Conservation (phyloP, 2,329 filamentous ascomycete genomes). For the Pseudocercospora vitis region DNA sequence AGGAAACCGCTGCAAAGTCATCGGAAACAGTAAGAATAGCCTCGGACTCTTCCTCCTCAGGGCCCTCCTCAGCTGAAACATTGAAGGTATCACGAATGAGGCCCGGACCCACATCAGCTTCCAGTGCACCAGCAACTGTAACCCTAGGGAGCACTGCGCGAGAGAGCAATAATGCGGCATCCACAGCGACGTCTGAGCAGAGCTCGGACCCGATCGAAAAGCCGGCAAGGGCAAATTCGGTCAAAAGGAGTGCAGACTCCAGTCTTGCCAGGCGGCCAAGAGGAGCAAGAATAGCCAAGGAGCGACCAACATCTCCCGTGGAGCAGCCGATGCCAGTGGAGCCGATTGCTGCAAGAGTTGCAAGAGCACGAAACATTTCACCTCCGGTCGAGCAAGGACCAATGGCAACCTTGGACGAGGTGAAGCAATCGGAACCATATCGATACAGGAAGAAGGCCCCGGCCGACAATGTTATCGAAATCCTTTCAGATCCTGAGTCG, state of each 20-base stretch:
- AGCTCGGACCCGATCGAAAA: slow-evolving; percentile 33
- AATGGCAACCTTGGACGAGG: slow-evolving; percentile 36
- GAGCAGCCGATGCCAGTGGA: slow-evolving; percentile 15
- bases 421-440: slow-evolving; percentile 33
- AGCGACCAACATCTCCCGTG: slow-evolving; percentile 31
- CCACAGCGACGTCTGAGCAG: slow-evolving; percentile 27
- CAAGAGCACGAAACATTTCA: slow-evolving; percentile 24
- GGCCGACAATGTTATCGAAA: slow-evolving; percentile 38
- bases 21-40: slow-evolving; percentile 29
- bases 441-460: slow-evolving; percentile 30
- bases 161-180: slow-evolving; percentile 28
- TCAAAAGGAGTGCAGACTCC: slow-evolving; percentile 38
- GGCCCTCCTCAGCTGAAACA: slow-evolving; percentile 22
- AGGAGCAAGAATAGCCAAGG: slow-evolving; percentile 28
- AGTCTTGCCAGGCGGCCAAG: slow-evolving; percentile 40
- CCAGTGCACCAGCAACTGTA: slow-evolving; percentile 19
- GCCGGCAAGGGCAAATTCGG: slow-evolving; percentile 27
- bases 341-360: slow-evolving; percentile 24
- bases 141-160: slow-evolving; percentile 26
- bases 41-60: slow-evolving; percentile 25
- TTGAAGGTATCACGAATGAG: slow-evolving; percentile 27
- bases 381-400: slow-evolving; percentile 31
- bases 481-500: slow-evolving; percentile 36
- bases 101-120: slow-evolving; percentile 22
- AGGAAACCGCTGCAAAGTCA: slow-evolving; percentile 34